These are phyloP conservation scores for Achaetomium macrosporum DNA, from an alignment of 2,329 filamentous ascomycete species.

Conservation along the genomic window DNA sequence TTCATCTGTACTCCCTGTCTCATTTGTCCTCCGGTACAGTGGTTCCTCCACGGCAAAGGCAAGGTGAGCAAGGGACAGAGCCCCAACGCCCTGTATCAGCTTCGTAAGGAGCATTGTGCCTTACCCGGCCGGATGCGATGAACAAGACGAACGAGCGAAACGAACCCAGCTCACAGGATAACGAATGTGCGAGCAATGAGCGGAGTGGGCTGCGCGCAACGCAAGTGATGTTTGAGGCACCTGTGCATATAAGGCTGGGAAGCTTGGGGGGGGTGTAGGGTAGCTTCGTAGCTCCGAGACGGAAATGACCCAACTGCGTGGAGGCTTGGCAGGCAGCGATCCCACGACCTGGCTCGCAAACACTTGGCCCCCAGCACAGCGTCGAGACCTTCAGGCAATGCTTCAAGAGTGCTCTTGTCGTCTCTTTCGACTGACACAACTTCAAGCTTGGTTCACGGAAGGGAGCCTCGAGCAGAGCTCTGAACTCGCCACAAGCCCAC, in stretches of 20 bases:
- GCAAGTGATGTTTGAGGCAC: constrained; percentile 14
- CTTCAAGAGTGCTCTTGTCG: not conserved
- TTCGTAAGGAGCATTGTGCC: constrained; percentile 24
- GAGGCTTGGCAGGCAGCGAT: constrained; percentile 19
- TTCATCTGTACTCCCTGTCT: constrained; percentile 13
- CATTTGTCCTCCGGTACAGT: constrained; percentile 17
- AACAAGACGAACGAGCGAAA: constrained; percentile 15
- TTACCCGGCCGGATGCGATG: constrained; percentile 7
- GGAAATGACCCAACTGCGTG: constrained; percentile 20
- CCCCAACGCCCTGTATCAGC: constrained; percentile 21
- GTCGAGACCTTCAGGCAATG: not conserved
- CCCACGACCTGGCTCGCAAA: constrained; percentile 3
- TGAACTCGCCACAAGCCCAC: not conserved
- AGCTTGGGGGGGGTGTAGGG: constrained; percentile 1
- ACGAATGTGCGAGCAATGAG: constrained; percentile 23
- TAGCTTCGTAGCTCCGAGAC: not conserved
- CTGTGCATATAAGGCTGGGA: constrained; percentile 23
- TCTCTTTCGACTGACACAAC: not conserved
- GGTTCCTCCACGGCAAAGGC: constrained; percentile 16
- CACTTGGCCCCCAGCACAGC: not conserved
- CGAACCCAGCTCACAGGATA: constrained; percentile 9
- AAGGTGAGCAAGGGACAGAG: constrained; percentile 21
- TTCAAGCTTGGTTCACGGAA: not conserved
- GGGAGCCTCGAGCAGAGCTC: not conserved
- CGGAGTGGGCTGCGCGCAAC: constrained; percentile 12